Evolutionary conservation across 805 yeast species (phyloP).

Genomic region (Dipodascus geniculatus): DNA sequence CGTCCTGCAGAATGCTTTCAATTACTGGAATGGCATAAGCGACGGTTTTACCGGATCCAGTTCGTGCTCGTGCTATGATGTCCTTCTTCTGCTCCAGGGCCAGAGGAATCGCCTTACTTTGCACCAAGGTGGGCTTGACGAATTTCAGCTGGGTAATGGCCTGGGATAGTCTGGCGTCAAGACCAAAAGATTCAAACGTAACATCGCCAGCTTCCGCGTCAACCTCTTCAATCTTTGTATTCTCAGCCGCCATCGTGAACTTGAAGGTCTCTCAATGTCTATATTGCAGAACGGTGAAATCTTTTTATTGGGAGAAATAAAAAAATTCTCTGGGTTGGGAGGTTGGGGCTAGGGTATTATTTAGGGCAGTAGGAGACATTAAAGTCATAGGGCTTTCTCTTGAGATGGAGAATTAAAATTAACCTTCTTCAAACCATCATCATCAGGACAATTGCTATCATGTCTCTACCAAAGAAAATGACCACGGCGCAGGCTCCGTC

Average conservation of each 20-base stretch:
- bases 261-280: background rate
- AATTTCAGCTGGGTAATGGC: slow-evolving; percentile 75
- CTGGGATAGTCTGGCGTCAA: slow-evolving; percentile 70
- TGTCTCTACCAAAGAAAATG: background rate
- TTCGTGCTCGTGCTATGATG: slow-evolving; percentile 84
- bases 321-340: background rate
- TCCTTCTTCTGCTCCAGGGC: slow-evolving; percentile 83
- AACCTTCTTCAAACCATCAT: slow-evolving; percentile 3
- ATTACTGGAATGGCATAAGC: slow-evolving; percentile 83
- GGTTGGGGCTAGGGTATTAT: background rate
- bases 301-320: background rate
- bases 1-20: slow-evolving; percentile 51
- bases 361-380: too few species aligned
- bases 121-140: slow-evolving; percentile 80
- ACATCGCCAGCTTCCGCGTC: slow-evolving; percentile 41
- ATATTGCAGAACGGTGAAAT: background rate
- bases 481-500: background rate
- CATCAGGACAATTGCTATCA: slow-evolving; percentile 2
- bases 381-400: too few species aligned
- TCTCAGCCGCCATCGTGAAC: background rate
- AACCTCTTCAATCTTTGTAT: background rate
- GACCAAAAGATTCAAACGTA: slow-evolving; percentile 17
- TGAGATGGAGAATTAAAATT: background rate
- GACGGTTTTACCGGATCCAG: slow-evolving; percentile 94
- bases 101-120: slow-evolving; percentile 81